These are phyloP conservation scores for Schizonepeta tenuifolia DNA, from an alignment of 257 asterid genomes.

Conservation along the genomic window DNA sequence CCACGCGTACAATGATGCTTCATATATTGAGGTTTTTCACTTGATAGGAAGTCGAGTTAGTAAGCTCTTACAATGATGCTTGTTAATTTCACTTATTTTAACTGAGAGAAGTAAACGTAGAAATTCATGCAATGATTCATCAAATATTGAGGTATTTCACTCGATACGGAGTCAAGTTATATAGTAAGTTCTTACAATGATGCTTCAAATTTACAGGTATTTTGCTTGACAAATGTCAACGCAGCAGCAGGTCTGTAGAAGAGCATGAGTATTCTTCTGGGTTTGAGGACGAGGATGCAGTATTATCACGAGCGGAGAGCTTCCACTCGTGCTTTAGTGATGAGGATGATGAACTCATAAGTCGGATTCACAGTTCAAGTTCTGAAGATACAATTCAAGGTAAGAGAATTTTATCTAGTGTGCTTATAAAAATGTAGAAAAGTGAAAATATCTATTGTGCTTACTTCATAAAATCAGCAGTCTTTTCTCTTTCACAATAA, in stretches of 20 bases:
- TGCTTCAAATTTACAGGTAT: constrained; percentile 25
- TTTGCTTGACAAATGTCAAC: constrained; percentile 16
- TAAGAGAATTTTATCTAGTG: constrained; percentile 21
- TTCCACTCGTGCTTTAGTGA: no score
- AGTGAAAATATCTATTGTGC: no score
- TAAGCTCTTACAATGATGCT: background rate
- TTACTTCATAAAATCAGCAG: background rate
- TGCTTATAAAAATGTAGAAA: no score
- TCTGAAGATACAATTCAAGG: constrained; percentile 40
- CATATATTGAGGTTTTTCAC: background rate
- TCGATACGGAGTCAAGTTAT: no score
- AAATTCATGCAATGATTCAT: no score
- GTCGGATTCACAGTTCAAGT: constrained; percentile 22
- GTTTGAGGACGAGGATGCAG: constrained; percentile 42
- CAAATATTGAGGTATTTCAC: no score
- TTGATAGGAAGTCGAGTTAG: background rate
- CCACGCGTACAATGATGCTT: background rate
- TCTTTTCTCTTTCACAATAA: background rate
- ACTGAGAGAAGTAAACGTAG: no score
- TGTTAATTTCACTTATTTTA: no score
- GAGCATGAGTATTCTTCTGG: constrained; percentile 34
- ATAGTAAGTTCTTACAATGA: no score
- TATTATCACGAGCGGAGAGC: constrained; percentile 36
- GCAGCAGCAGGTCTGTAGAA: constrained; percentile 28
- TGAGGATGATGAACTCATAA: constrained; percentile 33